Evolutionary conservation across 495 filamentous ascomycete species (phyloP).

Genomic region (Bryoglossum gracile): DNA sequence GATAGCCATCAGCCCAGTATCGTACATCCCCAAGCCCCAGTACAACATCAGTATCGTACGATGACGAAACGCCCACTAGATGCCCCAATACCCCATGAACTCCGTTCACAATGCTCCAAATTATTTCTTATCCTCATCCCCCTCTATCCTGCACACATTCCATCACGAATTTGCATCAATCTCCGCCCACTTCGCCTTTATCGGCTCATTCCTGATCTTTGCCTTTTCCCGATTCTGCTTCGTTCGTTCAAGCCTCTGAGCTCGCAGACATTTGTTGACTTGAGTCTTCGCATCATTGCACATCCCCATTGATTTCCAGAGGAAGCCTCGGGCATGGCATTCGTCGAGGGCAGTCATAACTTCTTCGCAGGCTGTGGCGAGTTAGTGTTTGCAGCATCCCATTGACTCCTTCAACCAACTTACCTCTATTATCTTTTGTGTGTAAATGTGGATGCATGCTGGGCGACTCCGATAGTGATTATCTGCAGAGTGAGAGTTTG

Average conservation of each 20-base stretch:
- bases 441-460: conserved; percentile 97
- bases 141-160: neutral
- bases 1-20: conserved; percentile 5
- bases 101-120: neutral
- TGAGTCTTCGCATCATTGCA: conserved; percentile 80
- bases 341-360: conserved; percentile 89
- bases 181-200: conserved; percentile 72
- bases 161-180: conserved; percentile 64
- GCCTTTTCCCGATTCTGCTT: conserved; percentile 68
- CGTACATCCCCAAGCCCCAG: conserved; percentile 3
- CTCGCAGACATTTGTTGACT: conserved; percentile 74
- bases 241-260: conserved; percentile 69
- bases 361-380: conserved; percentile 71
- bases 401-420: conserved; percentile 1
- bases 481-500: neutral
- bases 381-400: neutral
- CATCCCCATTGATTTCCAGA: conserved; percentile 79
- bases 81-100: neutral
- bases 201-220: conserved; percentile 55
- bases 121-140: neutral
- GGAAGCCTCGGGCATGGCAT: conserved; percentile 87
- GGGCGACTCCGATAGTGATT: conserved; percentile 6
- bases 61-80: conserved; percentile 5
- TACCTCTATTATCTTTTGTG: conserved; percentile 83
- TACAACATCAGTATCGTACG: neutral